These are phyloP conservation scores for Hepatocystis sp. DNA, from an alignment of 169 alveolate genomes.

Conservation along the genomic window DNA sequence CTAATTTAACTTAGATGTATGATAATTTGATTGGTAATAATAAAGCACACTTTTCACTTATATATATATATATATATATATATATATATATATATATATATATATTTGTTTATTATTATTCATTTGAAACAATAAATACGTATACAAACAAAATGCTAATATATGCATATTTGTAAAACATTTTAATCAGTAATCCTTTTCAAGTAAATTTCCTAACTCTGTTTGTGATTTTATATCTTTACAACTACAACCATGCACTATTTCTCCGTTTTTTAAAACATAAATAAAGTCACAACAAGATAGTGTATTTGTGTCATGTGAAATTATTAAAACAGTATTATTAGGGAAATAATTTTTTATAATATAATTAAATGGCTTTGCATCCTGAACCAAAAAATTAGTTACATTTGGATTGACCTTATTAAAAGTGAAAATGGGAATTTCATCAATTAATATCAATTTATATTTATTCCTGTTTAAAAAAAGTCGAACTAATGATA, in stretches of 20 bases:
- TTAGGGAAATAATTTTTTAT: slow-evolving; percentile 77
- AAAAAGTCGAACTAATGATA: slow-evolving; percentile 82
- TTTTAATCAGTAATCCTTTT: slow-evolving; percentile 7
- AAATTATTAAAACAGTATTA: slow-evolving; percentile 78
- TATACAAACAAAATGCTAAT: not conserved
- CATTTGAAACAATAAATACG: too few relatives aligned
- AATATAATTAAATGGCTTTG: slow-evolving; percentile 50
- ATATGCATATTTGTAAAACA: not conserved
- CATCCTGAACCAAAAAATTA: slow-evolving; percentile 25
- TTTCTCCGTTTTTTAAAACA: slow-evolving; percentile 79
- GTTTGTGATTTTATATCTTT: slow-evolving; percentile 47
- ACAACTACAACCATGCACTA: slow-evolving; percentile 53
- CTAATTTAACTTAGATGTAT: too few relatives aligned
- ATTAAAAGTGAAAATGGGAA: slow-evolving; percentile 76
- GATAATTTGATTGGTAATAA: too few relatives aligned
- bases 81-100: too few relatives aligned
- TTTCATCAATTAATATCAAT: slow-evolving; percentile 86
- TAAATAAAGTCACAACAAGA: slow-evolving; percentile 80
- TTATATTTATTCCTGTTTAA: slow-evolving; percentile 82
- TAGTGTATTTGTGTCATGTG: slow-evolving; percentile 80
- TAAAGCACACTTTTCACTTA: too few relatives aligned
- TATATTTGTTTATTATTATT: too few relatives aligned
- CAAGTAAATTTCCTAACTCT: slow-evolving; percentile 31
- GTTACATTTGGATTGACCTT: not conserved
- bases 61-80: too few relatives aligned